Percentiles rank a stretch among this genome's conserved stretches.
phyloP scores from a whole-genome alignment of 2,329 filamentous ascomycete genomes.

The Pyricularia sp. region DNA sequence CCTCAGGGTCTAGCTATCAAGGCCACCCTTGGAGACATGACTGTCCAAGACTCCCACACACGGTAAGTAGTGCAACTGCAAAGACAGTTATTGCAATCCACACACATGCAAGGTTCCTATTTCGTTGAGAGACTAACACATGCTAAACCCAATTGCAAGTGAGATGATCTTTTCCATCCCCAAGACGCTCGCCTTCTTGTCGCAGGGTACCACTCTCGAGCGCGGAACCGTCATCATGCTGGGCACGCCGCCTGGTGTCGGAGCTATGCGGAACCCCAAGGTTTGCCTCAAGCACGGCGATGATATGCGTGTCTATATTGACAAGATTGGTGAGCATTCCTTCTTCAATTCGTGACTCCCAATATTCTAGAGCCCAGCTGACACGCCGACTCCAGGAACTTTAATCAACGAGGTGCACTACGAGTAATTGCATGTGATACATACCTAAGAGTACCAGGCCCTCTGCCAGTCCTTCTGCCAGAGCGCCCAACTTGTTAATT shows the following conservation, averaged over 20 bases:
- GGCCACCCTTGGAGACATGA: slow-evolving; percentile 24
- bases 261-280: slow-evolving; percentile 26
- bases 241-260: slow-evolving; percentile 31
- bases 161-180: slow-evolving; percentile 29
- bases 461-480: not conserved
- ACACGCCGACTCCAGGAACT: slow-evolving; percentile 12
- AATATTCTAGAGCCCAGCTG: not conserved
- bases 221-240: slow-evolving; percentile 29
- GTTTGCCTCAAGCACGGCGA: slow-evolving; percentile 12
- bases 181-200: slow-evolving; percentile 24
- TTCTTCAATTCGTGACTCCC: not conserved
- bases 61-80: slow-evolving; percentile 8
- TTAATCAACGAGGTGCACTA: slow-evolving; percentile 27
- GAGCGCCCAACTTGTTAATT: not conserved
- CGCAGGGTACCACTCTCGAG: slow-evolving; percentile 26
- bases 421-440: slow-evolving; percentile 17
- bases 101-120: not conserved
- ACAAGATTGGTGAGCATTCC: slow-evolving; percentile 18
- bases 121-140: not conserved
- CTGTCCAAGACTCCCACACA: slow-evolving; percentile 26
- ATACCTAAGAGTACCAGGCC: not conserved
- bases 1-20: slow-evolving; percentile 20
- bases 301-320: slow-evolving; percentile 26
- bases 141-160: slow-evolving; percentile 3
- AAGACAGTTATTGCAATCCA: not conserved